Evolutionary conservation across 768 basidiomycete species (phyloP).

Genomic region (Kwoniella mangroviensis): DNA sequence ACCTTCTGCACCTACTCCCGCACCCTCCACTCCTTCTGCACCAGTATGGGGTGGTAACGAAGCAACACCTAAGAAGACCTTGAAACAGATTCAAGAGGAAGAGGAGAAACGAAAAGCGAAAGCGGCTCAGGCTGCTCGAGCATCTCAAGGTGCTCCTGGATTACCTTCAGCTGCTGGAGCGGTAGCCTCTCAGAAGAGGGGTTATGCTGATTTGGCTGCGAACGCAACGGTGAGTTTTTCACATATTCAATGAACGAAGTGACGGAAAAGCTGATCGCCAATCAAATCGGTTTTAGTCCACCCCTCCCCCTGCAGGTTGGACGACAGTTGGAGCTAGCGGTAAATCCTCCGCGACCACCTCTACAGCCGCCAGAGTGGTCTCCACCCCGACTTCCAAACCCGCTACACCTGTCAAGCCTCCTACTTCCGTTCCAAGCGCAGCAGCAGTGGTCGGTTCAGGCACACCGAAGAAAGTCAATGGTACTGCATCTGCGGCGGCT

Average conservation of each 20-base stretch:
- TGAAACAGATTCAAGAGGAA: conserved; percentile 99
- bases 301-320: conserved; percentile 67
- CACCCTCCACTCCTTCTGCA: conserved; percentile 59
- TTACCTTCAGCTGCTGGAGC: conserved; percentile 57
- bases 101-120: conserved; percentile 83
- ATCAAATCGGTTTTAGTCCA: conserved; percentile 5
- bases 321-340: conserved; percentile 82
- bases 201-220: conserved; percentile 76
- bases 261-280: background rate
- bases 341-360: conserved; percentile 24
- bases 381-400: conserved; percentile 50
- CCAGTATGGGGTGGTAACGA: conserved; percentile 71
- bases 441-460: conserved; percentile 24
- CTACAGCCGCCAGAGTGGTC: conserved; percentile 26
- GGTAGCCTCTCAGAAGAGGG: conserved; percentile 64
- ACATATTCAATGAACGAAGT: background rate
- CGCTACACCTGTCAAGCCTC: conserved; percentile 53
- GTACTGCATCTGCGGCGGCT: conserved; percentile 59
- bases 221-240: conserved; percentile 58
- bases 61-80: conserved; percentile 75
- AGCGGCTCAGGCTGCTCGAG: conserved; percentile 60
- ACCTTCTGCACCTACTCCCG: conserved; percentile 70
- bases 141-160: conserved; percentile 59
- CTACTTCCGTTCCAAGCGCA: conserved; percentile 33
- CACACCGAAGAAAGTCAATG: conserved; percentile 52